Percentiles rank a stretch among this genome's conserved stretches.
Evolutionary conservation across 352 stramenopile genomes (phyloP).

Genomic region (Phytopythium oedochilum): DNA sequence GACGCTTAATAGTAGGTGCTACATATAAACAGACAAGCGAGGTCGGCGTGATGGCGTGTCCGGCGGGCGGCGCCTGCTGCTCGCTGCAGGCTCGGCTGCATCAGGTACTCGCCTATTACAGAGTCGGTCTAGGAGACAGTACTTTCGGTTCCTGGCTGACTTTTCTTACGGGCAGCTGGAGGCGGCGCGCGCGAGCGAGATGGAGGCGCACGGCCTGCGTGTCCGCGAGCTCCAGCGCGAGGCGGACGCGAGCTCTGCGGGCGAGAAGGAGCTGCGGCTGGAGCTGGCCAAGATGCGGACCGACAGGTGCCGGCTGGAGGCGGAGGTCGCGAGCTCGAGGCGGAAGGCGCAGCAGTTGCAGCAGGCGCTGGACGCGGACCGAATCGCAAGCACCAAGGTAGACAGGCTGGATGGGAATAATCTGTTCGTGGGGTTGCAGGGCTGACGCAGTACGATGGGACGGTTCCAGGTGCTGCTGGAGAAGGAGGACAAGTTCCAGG

Average conservation of each 20-base stretch:
- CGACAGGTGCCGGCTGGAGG: conserved; percentile 41
- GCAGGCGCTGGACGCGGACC: conserved; percentile 13
- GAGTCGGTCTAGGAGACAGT: no score
- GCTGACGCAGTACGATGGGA: no score
- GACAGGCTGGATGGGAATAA: not conserved
- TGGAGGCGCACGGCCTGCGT: conserved; percentile 37
- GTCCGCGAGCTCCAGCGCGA: conserved; percentile 30
- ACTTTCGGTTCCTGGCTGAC: no score
- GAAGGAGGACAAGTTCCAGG: not conserved
- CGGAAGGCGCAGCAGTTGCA: conserved; percentile 13
- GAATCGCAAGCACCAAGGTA: conserved; percentile 10
- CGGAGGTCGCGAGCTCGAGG: conserved; percentile 13
- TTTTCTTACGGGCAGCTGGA: conserved; percentile 41
- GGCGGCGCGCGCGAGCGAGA: conserved; percentile 35
- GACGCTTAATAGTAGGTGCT: not conserved
- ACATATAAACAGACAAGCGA: not conserved
- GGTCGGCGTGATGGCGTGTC: not conserved
- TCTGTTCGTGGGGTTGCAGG: not conserved
- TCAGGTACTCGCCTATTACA: conserved; percentile 23
- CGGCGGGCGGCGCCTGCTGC: conserved; percentile 10
- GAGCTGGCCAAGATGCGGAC: conserved; percentile 33
- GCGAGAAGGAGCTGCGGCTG: conserved; percentile 32
- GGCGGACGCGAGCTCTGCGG: conserved; percentile 12
- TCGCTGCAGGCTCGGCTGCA: conserved; percentile 32
- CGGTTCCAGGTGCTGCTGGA: not conserved